Percentiles rank a stretch among this genome's conserved stretches.
Conservation (phyloP, 495 filamentous ascomycete species). For the Daldinia concentrica region DNA sequence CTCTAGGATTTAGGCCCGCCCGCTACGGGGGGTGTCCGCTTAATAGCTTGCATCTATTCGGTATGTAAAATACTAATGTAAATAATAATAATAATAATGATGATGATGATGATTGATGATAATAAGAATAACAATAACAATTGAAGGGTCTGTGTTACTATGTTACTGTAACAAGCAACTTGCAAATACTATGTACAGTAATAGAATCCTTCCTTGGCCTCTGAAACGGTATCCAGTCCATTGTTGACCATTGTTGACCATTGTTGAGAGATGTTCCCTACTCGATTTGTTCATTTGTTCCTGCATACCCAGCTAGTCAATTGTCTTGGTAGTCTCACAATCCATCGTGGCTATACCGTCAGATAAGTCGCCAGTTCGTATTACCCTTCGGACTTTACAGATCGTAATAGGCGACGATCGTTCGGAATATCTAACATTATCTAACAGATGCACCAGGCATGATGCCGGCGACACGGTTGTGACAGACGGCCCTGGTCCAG, state of each 20-base stretch:
- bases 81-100: neutral
- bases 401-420: slow-evolving; percentile 18
- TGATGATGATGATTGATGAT: too few relatives aligned
- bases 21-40: slow-evolving; percentile 18
- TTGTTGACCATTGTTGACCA: neutral
- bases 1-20: slow-evolving; percentile 24
- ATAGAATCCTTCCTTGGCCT: slow-evolving; percentile 24
- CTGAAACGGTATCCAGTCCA: slow-evolving; percentile 23
- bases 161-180: slow-evolving; percentile 32
- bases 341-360: slow-evolving; percentile 21
- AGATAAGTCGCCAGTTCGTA: slow-evolving; percentile 23
- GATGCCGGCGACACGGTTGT: neutral
- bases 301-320: slow-evolving; percentile 15
- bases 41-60: slow-evolving; percentile 4
- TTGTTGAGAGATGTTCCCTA: slow-evolving; percentile 26
- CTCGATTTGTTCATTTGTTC: slow-evolving; percentile 20
- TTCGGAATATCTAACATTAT: slow-evolving; percentile 7
- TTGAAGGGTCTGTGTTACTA: slow-evolving; percentile 6
- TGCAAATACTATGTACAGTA: slow-evolving; percentile 31
- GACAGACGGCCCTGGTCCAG: neutral
- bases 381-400: slow-evolving; percentile 37
- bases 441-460: neutral
- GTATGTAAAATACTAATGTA: neutral
- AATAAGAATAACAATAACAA: neutral
- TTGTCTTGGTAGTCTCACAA: slow-evolving; percentile 32